Conservation (phyloP, 345 rosid genomes). For the Bretschneidera sinensis region DNA sequence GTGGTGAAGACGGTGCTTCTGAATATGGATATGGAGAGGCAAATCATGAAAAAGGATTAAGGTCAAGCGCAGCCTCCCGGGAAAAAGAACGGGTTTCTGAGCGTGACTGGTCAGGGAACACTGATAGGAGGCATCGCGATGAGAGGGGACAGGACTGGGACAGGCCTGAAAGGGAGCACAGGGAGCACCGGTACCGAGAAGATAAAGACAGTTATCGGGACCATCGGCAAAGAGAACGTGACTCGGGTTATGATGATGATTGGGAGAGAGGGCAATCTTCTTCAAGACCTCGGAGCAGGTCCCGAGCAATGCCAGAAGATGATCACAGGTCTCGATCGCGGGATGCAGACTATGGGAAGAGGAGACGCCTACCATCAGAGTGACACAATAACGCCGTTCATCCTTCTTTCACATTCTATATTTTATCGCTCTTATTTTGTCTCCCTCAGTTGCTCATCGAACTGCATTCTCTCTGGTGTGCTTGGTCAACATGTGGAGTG, state of each 20-base stretch:
- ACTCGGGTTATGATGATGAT: constrained; percentile 56
- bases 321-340: constrained; percentile 64
- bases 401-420: constrained; percentile 10
- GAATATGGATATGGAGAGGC: constrained; percentile 81
- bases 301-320: constrained; percentile 58
- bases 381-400: constrained; percentile 5
- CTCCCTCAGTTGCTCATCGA: constrained; percentile 19
- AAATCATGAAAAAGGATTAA: constrained; percentile 59
- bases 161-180: constrained; percentile 49
- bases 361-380: constrained; percentile 37
- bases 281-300: constrained; percentile 63
- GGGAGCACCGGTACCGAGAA: constrained; percentile 52
- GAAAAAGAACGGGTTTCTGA: constrained; percentile 61
- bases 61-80: constrained; percentile 44
- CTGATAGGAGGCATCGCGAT: constrained; percentile 59
- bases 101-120: constrained; percentile 69
- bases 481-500: constrained; percentile 22
- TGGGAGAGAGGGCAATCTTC: constrained; percentile 70
- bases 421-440: constrained; percentile 13
- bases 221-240: constrained; percentile 62
- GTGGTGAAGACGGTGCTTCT: constrained; percentile 82
- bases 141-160: constrained; percentile 54
- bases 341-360: constrained; percentile 74
- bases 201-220: constrained; percentile 64
- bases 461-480: constrained; percentile 10